Conservation (phyloP, 495 filamentous ascomycete genomes). For the Aspergillus nidulans region DNA sequence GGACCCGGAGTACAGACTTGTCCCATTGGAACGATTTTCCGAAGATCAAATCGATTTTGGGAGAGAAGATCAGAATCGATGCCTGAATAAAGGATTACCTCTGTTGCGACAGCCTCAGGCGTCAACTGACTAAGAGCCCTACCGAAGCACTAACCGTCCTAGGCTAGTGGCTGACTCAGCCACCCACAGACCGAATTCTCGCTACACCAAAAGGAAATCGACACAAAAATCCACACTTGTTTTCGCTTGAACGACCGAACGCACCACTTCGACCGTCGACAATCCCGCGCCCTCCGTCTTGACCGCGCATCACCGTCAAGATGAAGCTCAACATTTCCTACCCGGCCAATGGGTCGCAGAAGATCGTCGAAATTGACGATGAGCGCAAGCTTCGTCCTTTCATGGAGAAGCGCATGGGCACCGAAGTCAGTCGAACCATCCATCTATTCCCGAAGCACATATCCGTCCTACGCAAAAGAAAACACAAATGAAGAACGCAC, state of each 20-base stretch:
- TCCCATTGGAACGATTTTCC: neutral
- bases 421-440: constrained; percentile 68
- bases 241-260: constrained; percentile 23
- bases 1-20: neutral
- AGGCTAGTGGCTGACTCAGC: constrained; percentile 28
- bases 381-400: constrained; percentile 86
- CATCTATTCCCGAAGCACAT: constrained; percentile 10
- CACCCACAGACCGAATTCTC: constrained; percentile 33
- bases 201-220: constrained; percentile 31
- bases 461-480: constrained; percentile 1
- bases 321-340: constrained; percentile 98
- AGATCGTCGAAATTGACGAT: constrained; percentile 97
- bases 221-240: constrained; percentile 27
- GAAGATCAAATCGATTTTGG: neutral
- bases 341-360: constrained; percentile 98
- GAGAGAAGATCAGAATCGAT: neutral
- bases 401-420: constrained; percentile 94
- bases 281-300: constrained; percentile 50
- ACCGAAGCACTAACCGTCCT: constrained; percentile 14
- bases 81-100: neutral
- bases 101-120: neutral
- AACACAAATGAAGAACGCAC: constrained; percentile 8
- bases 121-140: constrained; percentile 28
- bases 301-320: constrained; percentile 50
- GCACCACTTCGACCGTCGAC: constrained; percentile 42